These are phyloP conservation scores for Orobanche coerulescens DNA, from an alignment of 257 asterid species.

Conservation along the genomic window DNA sequence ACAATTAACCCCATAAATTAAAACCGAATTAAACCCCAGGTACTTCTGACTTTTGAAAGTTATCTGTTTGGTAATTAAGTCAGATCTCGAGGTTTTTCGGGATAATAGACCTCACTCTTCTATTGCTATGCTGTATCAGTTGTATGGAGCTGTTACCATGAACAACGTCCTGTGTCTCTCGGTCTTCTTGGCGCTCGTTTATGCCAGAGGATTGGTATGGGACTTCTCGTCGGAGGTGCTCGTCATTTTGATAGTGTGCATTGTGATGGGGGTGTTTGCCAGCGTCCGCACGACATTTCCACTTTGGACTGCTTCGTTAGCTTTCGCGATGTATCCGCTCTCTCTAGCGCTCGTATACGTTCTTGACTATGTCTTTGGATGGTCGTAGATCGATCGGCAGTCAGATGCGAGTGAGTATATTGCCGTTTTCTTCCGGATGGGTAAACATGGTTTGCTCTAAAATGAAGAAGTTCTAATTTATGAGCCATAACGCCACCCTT, in stretches of 20 bases:
- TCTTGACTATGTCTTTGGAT: slow-evolving; percentile 76
- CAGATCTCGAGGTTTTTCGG: too few species aligned
- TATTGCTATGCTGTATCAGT: slow-evolving; percentile 28
- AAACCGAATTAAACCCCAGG: too few species aligned
- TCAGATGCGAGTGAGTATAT: not conserved
- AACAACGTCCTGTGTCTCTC: slow-evolving; percentile 78
- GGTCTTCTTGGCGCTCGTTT: slow-evolving; percentile 78
- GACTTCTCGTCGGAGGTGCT: slow-evolving; percentile 91
- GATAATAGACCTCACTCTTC: not conserved
- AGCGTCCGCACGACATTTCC: slow-evolving; percentile 76
- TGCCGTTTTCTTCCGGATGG: not conserved
- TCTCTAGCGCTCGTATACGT: slow-evolving; percentile 82
- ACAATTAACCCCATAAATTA: too few species aligned
- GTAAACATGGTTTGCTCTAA: not conserved
- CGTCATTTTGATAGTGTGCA: slow-evolving; percentile 74
- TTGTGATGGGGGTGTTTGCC: slow-evolving; percentile 71
- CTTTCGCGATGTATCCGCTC: slow-evolving; percentile 66
- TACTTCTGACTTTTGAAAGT: too few species aligned
- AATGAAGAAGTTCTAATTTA: not conserved
- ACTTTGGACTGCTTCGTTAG: slow-evolving; percentile 65
- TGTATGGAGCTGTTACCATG: slow-evolving; percentile 92
- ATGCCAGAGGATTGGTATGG: slow-evolving; percentile 68
- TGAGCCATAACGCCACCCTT: not conserved
- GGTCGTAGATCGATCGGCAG: slow-evolving; percentile 41
- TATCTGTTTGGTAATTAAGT: too few species aligned